phyloP scores from a whole-genome alignment of 2,329 filamentous ascomycete species.

The Ophiostoma piceae region DNA sequence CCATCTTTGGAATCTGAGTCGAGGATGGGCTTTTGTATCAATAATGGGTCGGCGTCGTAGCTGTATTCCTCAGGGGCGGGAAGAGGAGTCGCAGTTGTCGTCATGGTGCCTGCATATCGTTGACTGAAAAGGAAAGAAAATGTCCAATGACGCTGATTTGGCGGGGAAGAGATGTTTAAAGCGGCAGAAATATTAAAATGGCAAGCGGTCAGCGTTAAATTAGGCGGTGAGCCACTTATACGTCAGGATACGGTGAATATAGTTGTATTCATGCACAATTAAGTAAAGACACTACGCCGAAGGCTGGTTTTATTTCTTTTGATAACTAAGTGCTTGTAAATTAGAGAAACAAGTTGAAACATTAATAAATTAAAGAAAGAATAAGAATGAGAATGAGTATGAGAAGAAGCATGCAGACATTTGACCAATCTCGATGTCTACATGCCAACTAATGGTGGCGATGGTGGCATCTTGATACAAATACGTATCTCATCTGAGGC shows the following conservation, averaged over 20 bases:
- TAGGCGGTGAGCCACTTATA: constrained; percentile 7
- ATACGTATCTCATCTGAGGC: no score
- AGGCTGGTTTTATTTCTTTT: no score
- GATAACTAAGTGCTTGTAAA: no score
- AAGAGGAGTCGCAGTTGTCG: neutral
- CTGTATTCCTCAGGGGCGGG: constrained; percentile 22
- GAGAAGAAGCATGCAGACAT: no score
- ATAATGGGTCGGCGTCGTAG: constrained; percentile 20
- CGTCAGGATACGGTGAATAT: neutral
- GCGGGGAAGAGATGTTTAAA: neutral
- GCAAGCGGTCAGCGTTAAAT: neutral
- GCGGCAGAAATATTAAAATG: neutral
- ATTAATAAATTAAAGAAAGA: no score
- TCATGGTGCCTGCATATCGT: neutral
- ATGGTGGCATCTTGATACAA: no score
- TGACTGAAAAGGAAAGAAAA: neutral
- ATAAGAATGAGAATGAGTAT: no score
- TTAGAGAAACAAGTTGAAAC: no score
- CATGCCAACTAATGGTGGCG: neutral
- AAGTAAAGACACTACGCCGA: neutral
- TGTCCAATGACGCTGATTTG: neutral
- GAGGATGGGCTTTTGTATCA: constrained; percentile 19
- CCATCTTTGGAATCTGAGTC: neutral
- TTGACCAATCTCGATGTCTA: neutral
- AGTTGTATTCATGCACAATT: neutral